phyloP scores from a whole-genome alignment of 345 rosid species.

The Diplotaxis tenuifolia region DNA sequence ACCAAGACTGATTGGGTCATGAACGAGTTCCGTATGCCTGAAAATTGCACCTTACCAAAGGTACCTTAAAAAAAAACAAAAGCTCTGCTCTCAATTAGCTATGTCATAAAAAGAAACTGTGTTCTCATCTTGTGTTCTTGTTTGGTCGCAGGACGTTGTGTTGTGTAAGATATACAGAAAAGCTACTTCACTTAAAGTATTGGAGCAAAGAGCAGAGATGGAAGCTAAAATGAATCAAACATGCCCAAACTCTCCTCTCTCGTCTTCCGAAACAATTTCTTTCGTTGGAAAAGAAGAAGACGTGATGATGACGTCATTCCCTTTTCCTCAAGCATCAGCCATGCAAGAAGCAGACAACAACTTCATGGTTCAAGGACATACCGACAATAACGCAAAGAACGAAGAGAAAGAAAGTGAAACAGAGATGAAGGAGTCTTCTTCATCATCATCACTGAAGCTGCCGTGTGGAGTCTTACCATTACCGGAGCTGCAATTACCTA shows the following conservation, averaged over 20 bases:
- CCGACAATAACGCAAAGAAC: not conserved
- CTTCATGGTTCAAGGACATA: conserved; percentile 14
- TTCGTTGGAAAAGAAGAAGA: conserved; percentile 45
- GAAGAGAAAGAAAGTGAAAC: conserved; percentile 6
- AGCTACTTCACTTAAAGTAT: conserved; percentile 81
- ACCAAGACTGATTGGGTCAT: conserved; percentile 91
- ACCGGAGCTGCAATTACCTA: conserved; percentile 76
- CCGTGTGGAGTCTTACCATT: conserved; percentile 52
- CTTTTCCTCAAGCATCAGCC: conserved; percentile 28
- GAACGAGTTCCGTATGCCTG: conserved; percentile 97
- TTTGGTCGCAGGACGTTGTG: conserved; percentile 65
- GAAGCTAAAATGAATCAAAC: conserved; percentile 48
- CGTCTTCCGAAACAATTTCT: conserved; percentile 45
- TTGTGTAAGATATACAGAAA: conserved; percentile 88
- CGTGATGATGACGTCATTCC: conserved; percentile 10
- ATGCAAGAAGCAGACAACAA: conserved; percentile 42
- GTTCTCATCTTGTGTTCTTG: conserved; percentile 7
- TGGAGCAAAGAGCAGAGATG: conserved; percentile 79
- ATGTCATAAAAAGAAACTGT: not conserved
- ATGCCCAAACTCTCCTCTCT: conserved; percentile 47
- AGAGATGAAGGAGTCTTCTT: conserved; percentile 24
- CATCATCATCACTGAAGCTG: conserved; percentile 45
- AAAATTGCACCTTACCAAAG: conserved; percentile 59
- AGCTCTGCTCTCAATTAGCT: not conserved
- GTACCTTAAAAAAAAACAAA: conserved; percentile 32